Conservation (phyloP, 257 asterid genomes). For the Plantago elongata region DNA sequence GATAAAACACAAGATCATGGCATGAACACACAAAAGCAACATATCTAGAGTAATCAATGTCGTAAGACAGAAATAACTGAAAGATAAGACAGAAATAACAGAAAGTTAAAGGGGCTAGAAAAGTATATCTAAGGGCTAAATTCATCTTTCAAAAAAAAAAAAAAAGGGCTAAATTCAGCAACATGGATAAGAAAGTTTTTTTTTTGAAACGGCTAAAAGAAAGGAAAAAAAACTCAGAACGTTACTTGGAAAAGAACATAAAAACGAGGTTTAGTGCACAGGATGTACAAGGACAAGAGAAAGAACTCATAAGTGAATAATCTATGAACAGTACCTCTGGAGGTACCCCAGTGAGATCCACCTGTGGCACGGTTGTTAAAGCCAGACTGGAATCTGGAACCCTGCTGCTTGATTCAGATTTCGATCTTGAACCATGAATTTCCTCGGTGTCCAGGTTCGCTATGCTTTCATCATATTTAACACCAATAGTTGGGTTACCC, state of each 20-base stretch:
- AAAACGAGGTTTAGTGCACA: constrained; percentile 9
- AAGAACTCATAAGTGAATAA: not conserved
- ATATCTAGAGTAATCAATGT: no score
- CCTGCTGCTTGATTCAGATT: constrained; percentile 42
- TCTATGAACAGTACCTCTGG: constrained; percentile 69
- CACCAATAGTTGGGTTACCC: constrained; percentile 47
- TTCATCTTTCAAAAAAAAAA: no score
- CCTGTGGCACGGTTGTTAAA: constrained; percentile 48
- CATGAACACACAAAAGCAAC: no score
- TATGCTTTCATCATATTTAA: constrained; percentile 42
- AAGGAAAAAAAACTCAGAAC: no score
- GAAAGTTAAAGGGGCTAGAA: not conserved
- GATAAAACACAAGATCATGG: no score
- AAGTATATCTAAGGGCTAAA: not conserved
- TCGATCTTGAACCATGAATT: constrained; percentile 30
- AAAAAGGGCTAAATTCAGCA: constrained; percentile 1
- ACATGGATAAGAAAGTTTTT: not conserved
- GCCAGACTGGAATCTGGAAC: constrained; percentile 44
- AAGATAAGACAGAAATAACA: no score
- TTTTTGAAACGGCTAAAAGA: no score
- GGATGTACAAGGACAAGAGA: constrained; percentile 10
- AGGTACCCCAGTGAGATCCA: constrained; percentile 68
- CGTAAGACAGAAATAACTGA: no score
- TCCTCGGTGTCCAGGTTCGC: constrained; percentile 39
- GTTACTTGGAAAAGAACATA: constrained; percentile 1